phyloP scores from a whole-genome alignment of 176 grass and related monocot genomes.

The Oryza officinalis region DNA sequence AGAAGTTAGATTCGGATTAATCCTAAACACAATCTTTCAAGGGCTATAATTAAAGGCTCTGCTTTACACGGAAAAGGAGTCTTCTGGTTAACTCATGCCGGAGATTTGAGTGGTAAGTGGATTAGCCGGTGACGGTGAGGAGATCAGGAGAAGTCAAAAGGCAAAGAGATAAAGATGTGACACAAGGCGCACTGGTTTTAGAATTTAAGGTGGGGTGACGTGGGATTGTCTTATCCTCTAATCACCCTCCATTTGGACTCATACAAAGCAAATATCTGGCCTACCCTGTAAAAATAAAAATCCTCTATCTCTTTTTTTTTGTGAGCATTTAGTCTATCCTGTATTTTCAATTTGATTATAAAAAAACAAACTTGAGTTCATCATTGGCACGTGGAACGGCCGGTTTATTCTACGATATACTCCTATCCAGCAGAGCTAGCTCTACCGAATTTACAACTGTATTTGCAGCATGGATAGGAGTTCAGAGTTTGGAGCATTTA shows the following conservation, averaged over 20 bases:
- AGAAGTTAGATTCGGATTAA: constrained; percentile 21
- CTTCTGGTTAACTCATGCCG: constrained; percentile 16
- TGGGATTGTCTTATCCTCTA: constrained; percentile 5
- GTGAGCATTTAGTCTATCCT: neutral
- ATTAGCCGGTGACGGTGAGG: constrained; percentile 1
- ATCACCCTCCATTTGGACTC: constrained; percentile 17
- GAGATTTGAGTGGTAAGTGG: neutral
- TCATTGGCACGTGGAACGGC: constrained; percentile 12
- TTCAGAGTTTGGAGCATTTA: constrained; percentile 5
- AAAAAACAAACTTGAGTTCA: neutral
- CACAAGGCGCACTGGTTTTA: constrained; percentile 29
- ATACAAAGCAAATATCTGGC: constrained; percentile 1
- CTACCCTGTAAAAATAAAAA: neutral
- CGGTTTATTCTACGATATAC: neutral
- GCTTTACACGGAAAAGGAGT: constrained; percentile 2
- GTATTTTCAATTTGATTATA: neutral
- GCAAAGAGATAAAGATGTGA: constrained; percentile 27
- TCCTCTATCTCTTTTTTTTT: neutral
- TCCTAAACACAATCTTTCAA: constrained; percentile 22
- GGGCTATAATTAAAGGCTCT: neutral
- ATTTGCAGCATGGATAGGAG: too few relatives aligned
- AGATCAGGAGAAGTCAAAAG: neutral
- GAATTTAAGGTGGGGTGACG: constrained; percentile 23
- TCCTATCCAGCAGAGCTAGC: neutral
- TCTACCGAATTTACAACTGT: neutral